These are phyloP conservation scores for Colletotrichum siamense DNA, from an alignment of 2,329 filamentous ascomycete species.

Conservation along the genomic window DNA sequence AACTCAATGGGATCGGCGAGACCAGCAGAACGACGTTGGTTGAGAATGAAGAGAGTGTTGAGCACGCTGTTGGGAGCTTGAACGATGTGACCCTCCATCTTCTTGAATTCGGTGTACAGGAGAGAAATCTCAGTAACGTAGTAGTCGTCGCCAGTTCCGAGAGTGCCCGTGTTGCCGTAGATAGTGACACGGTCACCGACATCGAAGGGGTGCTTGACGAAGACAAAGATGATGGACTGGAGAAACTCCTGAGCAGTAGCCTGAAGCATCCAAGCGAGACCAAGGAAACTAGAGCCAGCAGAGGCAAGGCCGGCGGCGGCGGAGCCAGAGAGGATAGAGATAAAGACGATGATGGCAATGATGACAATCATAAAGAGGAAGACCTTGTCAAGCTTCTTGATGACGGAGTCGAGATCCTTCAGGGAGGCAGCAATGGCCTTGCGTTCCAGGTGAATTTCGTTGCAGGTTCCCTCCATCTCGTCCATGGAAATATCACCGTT, in stretches of 20 bases:
- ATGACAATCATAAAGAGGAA: conserved; percentile 86
- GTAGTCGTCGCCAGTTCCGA: conserved; percentile 85
- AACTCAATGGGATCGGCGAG: conserved; percentile 87
- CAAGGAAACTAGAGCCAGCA: conserved; percentile 85
- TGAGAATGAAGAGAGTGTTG: conserved; percentile 92
- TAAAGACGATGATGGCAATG: conserved; percentile 83
- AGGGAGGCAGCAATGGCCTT: conserved; percentile 94
- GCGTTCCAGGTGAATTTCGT: conserved; percentile 92
- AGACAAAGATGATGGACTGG: conserved; percentile 93
- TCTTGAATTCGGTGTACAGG: conserved; percentile 97
- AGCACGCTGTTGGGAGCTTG: conserved; percentile 94
- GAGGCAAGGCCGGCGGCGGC: conserved; percentile 92
- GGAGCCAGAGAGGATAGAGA: conserved; percentile 87
- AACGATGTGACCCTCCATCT: conserved; percentile 96
- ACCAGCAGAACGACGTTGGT: conserved; percentile 88
- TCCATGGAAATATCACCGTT: conserved; percentile 97
- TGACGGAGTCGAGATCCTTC: conserved; percentile 94
- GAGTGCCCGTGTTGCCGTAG: conserved; percentile 86
- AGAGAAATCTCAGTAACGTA: conserved; percentile 95
- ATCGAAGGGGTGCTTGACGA: conserved; percentile 97
- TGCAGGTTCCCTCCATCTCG: conserved; percentile 89
- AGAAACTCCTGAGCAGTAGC: conserved; percentile 94
- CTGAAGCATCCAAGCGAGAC: conserved; percentile 90
- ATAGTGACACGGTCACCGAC: conserved; percentile 92
- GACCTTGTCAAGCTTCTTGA: conserved; percentile 86